Evolutionary conservation across 2,329 filamentous ascomycete species (phyloP).

Genomic region (Talaromyces sp.): DNA sequence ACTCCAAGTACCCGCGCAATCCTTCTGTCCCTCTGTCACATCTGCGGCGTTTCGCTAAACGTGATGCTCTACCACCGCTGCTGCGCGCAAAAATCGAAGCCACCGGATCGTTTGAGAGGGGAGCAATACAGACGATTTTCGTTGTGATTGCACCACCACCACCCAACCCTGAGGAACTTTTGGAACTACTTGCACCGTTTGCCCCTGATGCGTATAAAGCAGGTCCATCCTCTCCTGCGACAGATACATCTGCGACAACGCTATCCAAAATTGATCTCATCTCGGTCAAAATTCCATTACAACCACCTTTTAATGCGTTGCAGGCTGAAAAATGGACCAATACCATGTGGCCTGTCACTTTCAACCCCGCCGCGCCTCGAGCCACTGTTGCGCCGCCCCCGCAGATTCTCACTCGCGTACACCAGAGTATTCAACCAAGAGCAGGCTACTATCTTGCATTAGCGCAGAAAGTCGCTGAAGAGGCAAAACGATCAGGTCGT

Average conservation of each 20-base stretch:
- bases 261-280: conserved; percentile 29
- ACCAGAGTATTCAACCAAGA: conserved; percentile 38
- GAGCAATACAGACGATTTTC: conserved; percentile 39
- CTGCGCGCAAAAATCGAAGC: conserved; percentile 28
- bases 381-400: conserved; percentile 46
- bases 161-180: conserved; percentile 38
- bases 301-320: conserved; percentile 42
- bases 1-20: conserved; percentile 39
- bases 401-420: conserved; percentile 38
- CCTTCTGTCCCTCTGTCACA: conserved; percentile 37
- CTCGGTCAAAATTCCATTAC: conserved; percentile 41
- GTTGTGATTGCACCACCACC: conserved; percentile 46
- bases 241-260: background rate
- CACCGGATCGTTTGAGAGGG: conserved; percentile 10
- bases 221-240: background rate
- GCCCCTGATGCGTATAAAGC: conserved; percentile 21
- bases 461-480: conserved; percentile 41
- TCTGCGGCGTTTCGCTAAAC: conserved; percentile 46
- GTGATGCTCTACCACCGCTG: conserved; percentile 35
- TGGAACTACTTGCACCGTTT: conserved; percentile 42
- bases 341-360: conserved; percentile 47
- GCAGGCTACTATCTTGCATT: conserved; percentile 45
- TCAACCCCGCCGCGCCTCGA: conserved; percentile 49
- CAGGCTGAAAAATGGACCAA: conserved; percentile 48
- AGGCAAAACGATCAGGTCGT: conserved; percentile 39